These are phyloP conservation scores for Cladosporium sp. DNA, from an alignment of 2,329 filamentous ascomycete species.

Conservation along the genomic window DNA sequence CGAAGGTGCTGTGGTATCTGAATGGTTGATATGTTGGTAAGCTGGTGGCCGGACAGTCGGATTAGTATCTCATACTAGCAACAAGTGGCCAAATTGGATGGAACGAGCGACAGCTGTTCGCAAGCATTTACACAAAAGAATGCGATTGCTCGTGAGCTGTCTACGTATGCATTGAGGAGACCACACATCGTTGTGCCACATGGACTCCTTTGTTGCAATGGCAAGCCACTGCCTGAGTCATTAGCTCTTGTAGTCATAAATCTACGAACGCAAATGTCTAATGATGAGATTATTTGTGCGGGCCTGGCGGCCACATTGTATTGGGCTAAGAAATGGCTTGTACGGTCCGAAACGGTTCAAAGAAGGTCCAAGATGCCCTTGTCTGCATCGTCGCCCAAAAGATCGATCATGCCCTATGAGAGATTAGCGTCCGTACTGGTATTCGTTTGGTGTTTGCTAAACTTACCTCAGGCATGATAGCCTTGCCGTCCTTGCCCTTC, in stretches of 20 bases:
- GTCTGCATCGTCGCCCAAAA: conserved; percentile 91
- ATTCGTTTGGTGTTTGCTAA: neutral
- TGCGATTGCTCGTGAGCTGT: neutral
- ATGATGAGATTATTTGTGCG: neutral
- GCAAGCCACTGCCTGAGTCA: neutral
- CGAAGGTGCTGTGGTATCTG: neutral
- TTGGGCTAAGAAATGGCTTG: neutral
- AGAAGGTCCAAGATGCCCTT: conserved; percentile 87
- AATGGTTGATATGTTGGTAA: neutral
- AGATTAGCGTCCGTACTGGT: conserved; percentile 24
- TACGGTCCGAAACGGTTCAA: conserved; percentile 40
- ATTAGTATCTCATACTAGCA: neutral
- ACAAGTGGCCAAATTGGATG: neutral
- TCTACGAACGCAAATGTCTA: too few species aligned
- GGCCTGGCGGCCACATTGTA: neutral
- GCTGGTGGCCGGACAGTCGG: too few species aligned
- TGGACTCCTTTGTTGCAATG: neutral
- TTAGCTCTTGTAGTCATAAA: too few species aligned
- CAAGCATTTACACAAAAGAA: neutral
- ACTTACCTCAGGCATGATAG: conserved; percentile 85
- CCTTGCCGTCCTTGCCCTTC: conserved; percentile 66
- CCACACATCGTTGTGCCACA: neutral
- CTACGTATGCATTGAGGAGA: too few species aligned
- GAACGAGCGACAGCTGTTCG: neutral
- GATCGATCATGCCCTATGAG: conserved; percentile 81